Evolutionary conservation across 2,329 filamentous ascomycete genomes (phyloP).

Genomic region (Penicillium glabrum): DNA sequence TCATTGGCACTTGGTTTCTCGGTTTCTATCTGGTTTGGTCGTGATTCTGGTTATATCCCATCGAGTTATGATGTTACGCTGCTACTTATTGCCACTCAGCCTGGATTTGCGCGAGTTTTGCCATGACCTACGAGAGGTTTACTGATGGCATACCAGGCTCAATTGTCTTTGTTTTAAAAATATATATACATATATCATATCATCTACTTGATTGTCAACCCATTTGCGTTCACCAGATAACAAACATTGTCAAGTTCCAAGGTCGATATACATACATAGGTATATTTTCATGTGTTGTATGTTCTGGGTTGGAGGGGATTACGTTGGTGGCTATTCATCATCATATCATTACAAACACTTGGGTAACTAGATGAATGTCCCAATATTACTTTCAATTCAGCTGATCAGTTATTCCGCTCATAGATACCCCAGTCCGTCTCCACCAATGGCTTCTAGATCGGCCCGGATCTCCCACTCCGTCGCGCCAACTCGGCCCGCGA

Average conservation of each 20-base stretch:
- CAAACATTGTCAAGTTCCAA: no score
- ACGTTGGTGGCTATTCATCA: no score
- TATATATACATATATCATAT: background rate
- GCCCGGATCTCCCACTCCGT: slow-evolving; percentile 66
- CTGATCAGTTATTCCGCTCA: background rate
- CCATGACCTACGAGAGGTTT: background rate
- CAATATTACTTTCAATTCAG: background rate
- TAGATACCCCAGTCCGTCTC: slow-evolving; percentile 57
- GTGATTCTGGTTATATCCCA: slow-evolving; percentile 26
- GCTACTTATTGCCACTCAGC: slow-evolving; percentile 11
- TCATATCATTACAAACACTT: no score
- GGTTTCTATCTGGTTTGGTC: slow-evolving; percentile 9
- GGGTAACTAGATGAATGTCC: no score
- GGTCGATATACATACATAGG: no score
- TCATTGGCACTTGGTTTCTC: slow-evolving; percentile 1
- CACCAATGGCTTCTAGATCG: slow-evolving; percentile 67
- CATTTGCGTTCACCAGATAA: no score
- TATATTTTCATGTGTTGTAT: no score
- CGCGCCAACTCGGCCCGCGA: slow-evolving; percentile 70
- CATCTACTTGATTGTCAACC: background rate
- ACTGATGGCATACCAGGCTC: background rate
- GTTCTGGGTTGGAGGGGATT: no score
- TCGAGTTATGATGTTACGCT: slow-evolving; percentile 28
- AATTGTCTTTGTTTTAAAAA: background rate
- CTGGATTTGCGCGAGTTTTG: background rate